These are phyloP conservation scores for Gossypium trilobum DNA, from an alignment of 441 rosid genomes.

Conservation along the genomic window DNA sequence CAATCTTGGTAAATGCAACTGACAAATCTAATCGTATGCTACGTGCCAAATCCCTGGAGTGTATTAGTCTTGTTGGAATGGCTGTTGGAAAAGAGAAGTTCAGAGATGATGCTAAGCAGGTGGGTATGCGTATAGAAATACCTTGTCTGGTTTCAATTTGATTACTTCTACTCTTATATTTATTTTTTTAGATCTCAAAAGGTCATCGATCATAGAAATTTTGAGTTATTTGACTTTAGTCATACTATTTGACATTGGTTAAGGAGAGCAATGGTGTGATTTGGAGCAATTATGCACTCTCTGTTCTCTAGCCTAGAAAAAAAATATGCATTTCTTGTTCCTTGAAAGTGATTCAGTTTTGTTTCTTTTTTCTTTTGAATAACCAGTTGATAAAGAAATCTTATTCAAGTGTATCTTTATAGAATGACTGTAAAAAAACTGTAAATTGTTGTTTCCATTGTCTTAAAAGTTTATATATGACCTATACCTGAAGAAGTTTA, in stretches of 20 bases:
- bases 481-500: background rate
- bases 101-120: conserved; percentile 95
- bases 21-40: conserved; percentile 96
- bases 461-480: background rate
- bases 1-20: conserved; percentile 86
- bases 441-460: background rate
- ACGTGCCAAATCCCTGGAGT: conserved; percentile 99
- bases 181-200: background rate
- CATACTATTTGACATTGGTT: background rate
- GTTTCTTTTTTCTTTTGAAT: background rate
- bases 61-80: conserved; percentile 99
- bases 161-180: background rate
- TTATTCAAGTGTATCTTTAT: background rate
- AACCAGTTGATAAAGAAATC: background rate
- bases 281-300: background rate
- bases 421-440: background rate
- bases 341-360: background rate
- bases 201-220: background rate
- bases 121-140: conserved; percentile 18
- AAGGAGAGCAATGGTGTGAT: background rate
- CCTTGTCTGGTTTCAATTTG: conserved; percentile 2
- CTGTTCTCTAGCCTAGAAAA: background rate
- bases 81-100: conserved; percentile 99
- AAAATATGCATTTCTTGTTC: background rate
- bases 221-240: background rate